Evolutionary conservation across 1,284 basidiomycete species (phyloP).

Genomic region (Cystobasidium sp.): DNA sequence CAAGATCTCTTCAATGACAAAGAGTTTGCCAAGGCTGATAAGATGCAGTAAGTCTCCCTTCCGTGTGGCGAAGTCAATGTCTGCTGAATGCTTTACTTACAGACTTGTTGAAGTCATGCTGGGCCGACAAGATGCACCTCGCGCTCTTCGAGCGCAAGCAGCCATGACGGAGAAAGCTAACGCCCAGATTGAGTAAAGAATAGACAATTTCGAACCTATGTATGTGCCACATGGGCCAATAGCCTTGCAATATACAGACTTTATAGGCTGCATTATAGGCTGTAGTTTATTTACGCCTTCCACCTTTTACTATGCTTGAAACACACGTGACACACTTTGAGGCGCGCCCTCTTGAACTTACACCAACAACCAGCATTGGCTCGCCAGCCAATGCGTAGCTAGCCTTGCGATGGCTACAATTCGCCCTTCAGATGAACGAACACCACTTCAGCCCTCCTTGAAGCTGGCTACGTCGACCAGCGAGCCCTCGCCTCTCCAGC

Average conservation of each 20-base stretch:
- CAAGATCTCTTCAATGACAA: constrained; percentile 66
- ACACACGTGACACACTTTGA: too few relatives aligned
- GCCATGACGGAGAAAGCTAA: constrained; percentile 41
- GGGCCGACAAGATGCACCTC: constrained; percentile 33
- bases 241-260: too few relatives aligned
- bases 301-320: too few relatives aligned
- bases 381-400: too few relatives aligned
- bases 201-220: too few relatives aligned
- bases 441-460: not conserved
- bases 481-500: not conserved
- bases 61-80: not conserved
- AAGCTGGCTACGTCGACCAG: not conserved
- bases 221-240: too few relatives aligned
- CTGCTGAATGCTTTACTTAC: not conserved
- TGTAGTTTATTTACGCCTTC: too few relatives aligned
- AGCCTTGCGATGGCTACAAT: too few relatives aligned
- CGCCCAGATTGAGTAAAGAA: constrained; percentile 4
- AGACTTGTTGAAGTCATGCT: constrained; percentile 45
- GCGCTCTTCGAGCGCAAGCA: constrained; percentile 40
- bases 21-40: constrained; percentile 65
- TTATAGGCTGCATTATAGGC: too few relatives aligned
- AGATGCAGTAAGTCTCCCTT: constrained; percentile 58
- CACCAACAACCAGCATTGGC: too few relatives aligned
- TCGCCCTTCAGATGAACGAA: not conserved
- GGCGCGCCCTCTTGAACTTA: too few relatives aligned